Base-by-base conservation (phyloP, 2,329 filamentous ascomycete species). In the Hymenoscyphus fraxineus region DNA sequence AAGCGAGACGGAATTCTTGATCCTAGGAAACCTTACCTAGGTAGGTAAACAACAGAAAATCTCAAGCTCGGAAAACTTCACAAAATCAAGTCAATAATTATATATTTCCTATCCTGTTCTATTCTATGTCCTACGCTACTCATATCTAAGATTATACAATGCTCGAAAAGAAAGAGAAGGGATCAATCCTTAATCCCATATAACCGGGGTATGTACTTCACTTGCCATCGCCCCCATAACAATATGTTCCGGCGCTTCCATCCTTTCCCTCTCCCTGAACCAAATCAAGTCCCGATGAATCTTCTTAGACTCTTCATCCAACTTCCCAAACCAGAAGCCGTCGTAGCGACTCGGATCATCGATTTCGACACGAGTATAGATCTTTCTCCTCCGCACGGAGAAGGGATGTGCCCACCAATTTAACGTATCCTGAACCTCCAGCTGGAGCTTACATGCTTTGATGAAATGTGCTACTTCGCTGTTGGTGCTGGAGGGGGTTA, bases 311-410 rank as follows among this genome's bases (percentile, higher is more conserved):
- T 67, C 62, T 9, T 64, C 63, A 58, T 58, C 60, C 1, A 51
- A 51, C 16, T 31, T 59, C 1, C 63, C 57, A 15, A 35, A 62
- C 71, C 69, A 73, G 2, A 72, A 60, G 7, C 62, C 39, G 3
- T 59, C 41, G 59, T 71, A 71, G 2, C 54, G 40, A 16, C 51
- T 59, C 65, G 62, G 66, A 62, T 71, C 67, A 47, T 73, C 71
- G 35, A 66, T 67, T 16, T 65, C 40, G 7, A 73, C 63, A 39
- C 67, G 62, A 32, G 71, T 64, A 67, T 70, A 71, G 7, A 58
- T 56, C 15, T 58, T 35, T 32, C 65, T 58, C 32, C 63, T 51
- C 57, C 60, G 39, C 27, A 51, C 59, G 19, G 65, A 62, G 12
- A 32, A 58, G 16, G 60, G 58, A 16, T 65, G 61, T n/a, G 65